Evolutionary conservation across 2,329 filamentous ascomycete species (phyloP), one percentile per base, ranked within the genome.

Genomic region (Botryotinia convoluta): DNA sequence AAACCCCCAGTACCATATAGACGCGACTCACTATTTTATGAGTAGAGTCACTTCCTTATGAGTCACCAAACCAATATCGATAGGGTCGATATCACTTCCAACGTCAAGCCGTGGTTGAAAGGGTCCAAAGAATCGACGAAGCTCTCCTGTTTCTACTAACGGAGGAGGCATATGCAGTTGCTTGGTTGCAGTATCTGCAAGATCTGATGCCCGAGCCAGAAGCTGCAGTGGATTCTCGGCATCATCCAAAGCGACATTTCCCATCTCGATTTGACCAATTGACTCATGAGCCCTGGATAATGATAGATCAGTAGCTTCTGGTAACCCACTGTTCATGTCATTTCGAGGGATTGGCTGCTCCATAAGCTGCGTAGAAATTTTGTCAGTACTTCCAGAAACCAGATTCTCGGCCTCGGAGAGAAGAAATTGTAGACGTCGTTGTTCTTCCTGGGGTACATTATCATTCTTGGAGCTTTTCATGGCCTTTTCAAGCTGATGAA

Each of bases 191-290:
- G 78, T 74, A 44, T 75, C 76, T 29, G 79, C 78, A 29, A 92
- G 85, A 81, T 92, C 91, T 0, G 92, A 93, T 1, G 91, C 92
- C 45, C 91, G 87, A 4, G 92, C 92, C 48, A 94, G 88, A 26
- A 93, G 83, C 80, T 94, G 91, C 8, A 93, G 83, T 0, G 91
- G 91, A 74, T 93, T 94, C 78, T 94, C 91, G 5, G 91, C 91
- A 79, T 93, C 92, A 77, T 93, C 91, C 39, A 92, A 83, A 20
- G 89, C 86, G 45, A 92, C 85, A 67, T 84, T 86, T 71, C 89
- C 88, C 26, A n/a, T 48, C n/a, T 42, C 44, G n/a, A 65, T 39
- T 32, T 71, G 59, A 16, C 18, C 60, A n/a, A 29, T 20, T 10
- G 32, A 29, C 42, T 42, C 65, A 32, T 68, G 26, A 5, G 32